phyloP scores from a whole-genome alignment of 1,284 basidiomycete genomes.

The Ganoderma lucidum region DNA sequence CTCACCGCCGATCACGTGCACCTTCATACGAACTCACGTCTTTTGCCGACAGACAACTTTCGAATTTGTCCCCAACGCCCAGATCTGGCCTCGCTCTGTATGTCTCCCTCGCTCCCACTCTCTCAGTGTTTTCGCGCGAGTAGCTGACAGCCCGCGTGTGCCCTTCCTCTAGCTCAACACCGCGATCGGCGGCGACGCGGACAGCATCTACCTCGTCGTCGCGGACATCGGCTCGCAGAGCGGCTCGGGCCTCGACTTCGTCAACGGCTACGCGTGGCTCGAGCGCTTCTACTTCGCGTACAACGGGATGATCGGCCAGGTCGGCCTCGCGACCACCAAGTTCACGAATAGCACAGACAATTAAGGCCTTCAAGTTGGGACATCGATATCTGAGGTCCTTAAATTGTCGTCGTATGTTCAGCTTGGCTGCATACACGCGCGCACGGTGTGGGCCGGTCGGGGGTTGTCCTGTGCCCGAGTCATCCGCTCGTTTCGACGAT shows the following conservation, averaged over 20 bases:
- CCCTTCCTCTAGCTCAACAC: slow-evolving; percentile 45
- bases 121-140: neutral
- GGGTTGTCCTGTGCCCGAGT: too few relatives aligned
- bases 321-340: slow-evolving; percentile 4
- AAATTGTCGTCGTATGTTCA: too few relatives aligned
- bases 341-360: slow-evolving; percentile 1
- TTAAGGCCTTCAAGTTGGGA: neutral
- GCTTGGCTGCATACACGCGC: neutral
- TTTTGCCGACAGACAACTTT: slow-evolving; percentile 11
- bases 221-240: slow-evolving; percentile 45
- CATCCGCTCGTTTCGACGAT: neutral
- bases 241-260: slow-evolving; percentile 40
- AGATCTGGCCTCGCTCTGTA: slow-evolving; percentile 25
- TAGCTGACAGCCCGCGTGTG: neutral
- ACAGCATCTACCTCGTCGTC: slow-evolving; percentile 56
- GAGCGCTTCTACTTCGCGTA: slow-evolving; percentile 2
- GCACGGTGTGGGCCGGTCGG: too few relatives aligned
- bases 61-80: slow-evolving; percentile 24
- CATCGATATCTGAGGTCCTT: too few relatives aligned
- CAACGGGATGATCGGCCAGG: neutral
- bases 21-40: neutral
- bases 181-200: slow-evolving; percentile 50
- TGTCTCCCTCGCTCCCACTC: neutral
- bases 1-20: too few relatives aligned
- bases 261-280: slow-evolving; percentile 29